These are phyloP conservation scores for Oryza nivara DNA, from an alignment of 176 grass and related monocot species.

Conservation along the genomic window DNA sequence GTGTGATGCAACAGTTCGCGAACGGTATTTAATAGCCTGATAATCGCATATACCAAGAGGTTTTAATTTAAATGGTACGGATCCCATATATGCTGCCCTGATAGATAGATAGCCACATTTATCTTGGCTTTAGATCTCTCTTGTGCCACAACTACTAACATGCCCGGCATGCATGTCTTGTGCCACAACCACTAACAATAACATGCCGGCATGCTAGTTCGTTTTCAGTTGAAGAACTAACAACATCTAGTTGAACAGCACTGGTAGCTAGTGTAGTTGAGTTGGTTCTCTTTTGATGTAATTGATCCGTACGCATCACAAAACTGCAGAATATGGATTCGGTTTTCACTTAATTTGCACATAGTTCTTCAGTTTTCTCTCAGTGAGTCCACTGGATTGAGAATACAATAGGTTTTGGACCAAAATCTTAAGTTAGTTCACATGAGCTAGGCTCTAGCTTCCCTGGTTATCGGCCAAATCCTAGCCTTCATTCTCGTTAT, in stretches of 20 bases:
- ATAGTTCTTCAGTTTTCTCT: not conserved
- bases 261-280: not conserved
- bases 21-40: slow-evolving; percentile 4
- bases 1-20: slow-evolving; percentile 28
- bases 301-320: not conserved
- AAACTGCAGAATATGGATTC: not conserved
- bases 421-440: not conserved
- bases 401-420: not conserved
- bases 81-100: not conserved
- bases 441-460: not conserved
- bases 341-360: not conserved
- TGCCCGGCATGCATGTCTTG: not conserved
- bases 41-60: slow-evolving; percentile 31
- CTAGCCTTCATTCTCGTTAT: not conserved
- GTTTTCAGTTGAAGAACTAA: slow-evolving; percentile 18
- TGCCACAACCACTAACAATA: slow-evolving; percentile 8
- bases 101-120: too few species aligned
- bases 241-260: not conserved
- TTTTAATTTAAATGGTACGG: slow-evolving; percentile 11
- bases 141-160: slow-evolving; percentile 21
- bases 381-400: not conserved
- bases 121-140: not conserved
- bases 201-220: not conserved
- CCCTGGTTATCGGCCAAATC: not conserved
- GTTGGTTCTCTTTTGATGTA: not conserved